phyloP scores from a whole-genome alignment of 2,329 filamentous ascomycete genomes.

The Aspergillus fijiensis region DNA sequence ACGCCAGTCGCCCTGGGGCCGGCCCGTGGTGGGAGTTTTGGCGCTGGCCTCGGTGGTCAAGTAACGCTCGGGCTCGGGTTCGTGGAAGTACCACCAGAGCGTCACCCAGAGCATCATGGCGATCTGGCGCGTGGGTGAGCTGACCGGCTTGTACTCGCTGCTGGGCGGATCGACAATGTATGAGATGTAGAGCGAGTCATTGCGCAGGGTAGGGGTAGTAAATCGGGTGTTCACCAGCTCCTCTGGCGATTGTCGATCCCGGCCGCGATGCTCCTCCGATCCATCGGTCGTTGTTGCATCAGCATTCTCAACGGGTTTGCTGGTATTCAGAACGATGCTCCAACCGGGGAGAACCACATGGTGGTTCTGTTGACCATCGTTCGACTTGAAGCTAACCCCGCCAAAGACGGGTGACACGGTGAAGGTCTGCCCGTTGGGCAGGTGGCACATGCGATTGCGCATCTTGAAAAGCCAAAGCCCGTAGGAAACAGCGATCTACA shows the following conservation, averaged over 20 bases:
- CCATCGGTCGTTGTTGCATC: constrained; percentile 29
- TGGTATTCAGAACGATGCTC: constrained; percentile 77
- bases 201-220: constrained; percentile 69
- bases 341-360: constrained; percentile 74
- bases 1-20: constrained; percentile 80
- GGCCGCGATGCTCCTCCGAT: constrained; percentile 15
- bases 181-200: constrained; percentile 86
- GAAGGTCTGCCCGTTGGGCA: constrained; percentile 85
- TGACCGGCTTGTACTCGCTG: constrained; percentile 74
- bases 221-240: constrained; percentile 49
- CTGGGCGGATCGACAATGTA: constrained; percentile 82
- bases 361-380: constrained; percentile 67
- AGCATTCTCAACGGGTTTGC: constrained; percentile 49
- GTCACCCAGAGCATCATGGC: constrained; percentile 97
- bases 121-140: constrained; percentile 81
- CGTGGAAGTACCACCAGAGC: constrained; percentile 97
- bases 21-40: constrained; percentile 66
- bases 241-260: constrained; percentile 24
- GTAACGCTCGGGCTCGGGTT: constrained; percentile 67
- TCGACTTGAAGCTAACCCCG: constrained; percentile 85
- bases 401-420: constrained; percentile 83
- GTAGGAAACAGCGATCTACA: not conserved
- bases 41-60: constrained; percentile 63
- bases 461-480: constrained; percentile 14
- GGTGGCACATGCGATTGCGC: constrained; percentile 46